A percentile compares a stretch with the other conserved stretches of the same genome.
These are phyloP conservation scores for Dentiscutata heterogama DNA, from an alignment of 371 early-diverging fungal genomes.

Conservation along the genomic window DNA sequence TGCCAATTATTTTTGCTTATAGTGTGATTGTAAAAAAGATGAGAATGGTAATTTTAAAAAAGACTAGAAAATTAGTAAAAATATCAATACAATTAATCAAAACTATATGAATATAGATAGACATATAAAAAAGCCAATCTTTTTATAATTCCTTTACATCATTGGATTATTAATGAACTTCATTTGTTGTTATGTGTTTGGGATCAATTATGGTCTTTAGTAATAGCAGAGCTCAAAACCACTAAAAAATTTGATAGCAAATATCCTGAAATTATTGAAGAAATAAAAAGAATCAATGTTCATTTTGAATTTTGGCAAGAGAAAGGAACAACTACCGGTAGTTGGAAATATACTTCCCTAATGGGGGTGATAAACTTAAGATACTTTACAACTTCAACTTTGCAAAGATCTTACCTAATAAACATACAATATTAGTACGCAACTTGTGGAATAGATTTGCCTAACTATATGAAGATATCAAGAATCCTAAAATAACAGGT, in stretches of 20 bases:
- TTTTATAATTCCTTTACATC: not conserved
- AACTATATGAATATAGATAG: not conserved
- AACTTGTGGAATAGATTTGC: not conserved
- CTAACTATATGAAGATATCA: not conserved
- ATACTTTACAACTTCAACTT: not conserved
- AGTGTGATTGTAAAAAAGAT: not conserved
- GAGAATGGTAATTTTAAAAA: not conserved
- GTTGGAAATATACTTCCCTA: not conserved
- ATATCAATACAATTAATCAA: not conserved
- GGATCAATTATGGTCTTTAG: not conserved
- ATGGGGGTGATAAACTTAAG: not conserved
- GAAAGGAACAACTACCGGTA: not conserved
- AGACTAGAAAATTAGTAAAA: not conserved
- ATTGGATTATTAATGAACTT: not conserved
- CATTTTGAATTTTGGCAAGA: not conserved
- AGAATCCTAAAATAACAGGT: not conserved
- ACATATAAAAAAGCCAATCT: not conserved
- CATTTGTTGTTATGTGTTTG: not conserved
- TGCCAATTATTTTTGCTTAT: slow-evolving; percentile 1
- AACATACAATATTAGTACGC: not conserved
- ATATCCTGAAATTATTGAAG: not conserved
- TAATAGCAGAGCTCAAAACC: not conserved
- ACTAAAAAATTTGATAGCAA: not conserved
- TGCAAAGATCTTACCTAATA: not conserved
- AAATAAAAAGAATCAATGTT: not conserved